Conservation (phyloP, 306 rosid genomes). For the Sphenostylis stenocarpa region DNA sequence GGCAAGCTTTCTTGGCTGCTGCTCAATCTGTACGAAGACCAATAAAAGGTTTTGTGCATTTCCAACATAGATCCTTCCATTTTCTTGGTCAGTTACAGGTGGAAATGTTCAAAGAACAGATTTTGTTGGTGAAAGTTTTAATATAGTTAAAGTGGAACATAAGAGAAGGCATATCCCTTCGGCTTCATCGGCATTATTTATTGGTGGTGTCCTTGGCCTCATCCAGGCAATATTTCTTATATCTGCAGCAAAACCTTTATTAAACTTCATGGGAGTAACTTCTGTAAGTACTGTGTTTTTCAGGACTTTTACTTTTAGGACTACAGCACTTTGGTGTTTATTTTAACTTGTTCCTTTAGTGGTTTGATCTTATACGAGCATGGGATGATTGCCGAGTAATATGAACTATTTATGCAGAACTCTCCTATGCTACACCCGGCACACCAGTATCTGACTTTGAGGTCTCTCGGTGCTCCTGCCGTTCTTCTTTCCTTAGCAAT, state of each 20-base stretch:
- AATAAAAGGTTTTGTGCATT: neutral
- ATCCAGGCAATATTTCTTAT: conserved; percentile 79
- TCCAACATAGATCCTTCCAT: conserved; percentile 2
- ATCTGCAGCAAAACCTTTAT: conserved; percentile 75
- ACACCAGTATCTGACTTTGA: conserved; percentile 66
- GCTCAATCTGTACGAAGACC: neutral
- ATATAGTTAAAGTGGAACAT: conserved; percentile 37
- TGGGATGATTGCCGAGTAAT: neutral
- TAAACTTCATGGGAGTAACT: conserved; percentile 83
- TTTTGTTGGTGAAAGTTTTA: conserved; percentile 36
- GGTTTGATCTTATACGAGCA: conserved; percentile 6
- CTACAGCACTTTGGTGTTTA: neutral
- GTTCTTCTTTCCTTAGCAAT: conserved; percentile 94
- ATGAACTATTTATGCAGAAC: conserved; percentile 53
- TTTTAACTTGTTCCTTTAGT: neutral
- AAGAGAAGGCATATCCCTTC: conserved; percentile 79
- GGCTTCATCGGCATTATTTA: conserved; percentile 85
- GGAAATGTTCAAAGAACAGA: conserved; percentile 44
- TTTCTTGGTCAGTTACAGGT: conserved; percentile 40
- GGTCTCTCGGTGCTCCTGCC: conserved; percentile 97
- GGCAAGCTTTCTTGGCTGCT: neutral
- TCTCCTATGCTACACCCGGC: conserved; percentile 86
- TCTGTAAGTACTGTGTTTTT: conserved; percentile 53
- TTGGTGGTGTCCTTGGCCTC: conserved; percentile 82
- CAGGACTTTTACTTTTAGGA: neutral